These are phyloP conservation scores for Oryza coarctata DNA, from an alignment of 176 grass and related monocot species.

Conservation along the genomic window DNA sequence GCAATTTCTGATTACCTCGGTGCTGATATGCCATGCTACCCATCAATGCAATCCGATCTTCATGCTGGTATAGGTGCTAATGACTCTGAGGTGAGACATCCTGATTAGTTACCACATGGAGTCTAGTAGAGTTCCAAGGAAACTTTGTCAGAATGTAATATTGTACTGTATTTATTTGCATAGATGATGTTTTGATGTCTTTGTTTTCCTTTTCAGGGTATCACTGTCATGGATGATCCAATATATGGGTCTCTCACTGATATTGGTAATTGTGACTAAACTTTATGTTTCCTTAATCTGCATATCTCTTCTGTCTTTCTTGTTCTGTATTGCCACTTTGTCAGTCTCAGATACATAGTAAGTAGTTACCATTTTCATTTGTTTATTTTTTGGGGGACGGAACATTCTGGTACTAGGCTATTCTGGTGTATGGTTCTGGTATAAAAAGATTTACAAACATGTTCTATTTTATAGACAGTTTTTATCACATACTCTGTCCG, in stretches of 20 bases:
- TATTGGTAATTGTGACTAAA: conserved; percentile 50
- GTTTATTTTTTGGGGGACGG: background rate
- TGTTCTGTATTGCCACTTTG: background rate
- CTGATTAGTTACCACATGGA: background rate
- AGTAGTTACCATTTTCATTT: background rate
- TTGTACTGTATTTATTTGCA: conserved; percentile 18
- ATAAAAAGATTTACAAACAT: background rate
- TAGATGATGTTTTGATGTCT: conserved; percentile 25
- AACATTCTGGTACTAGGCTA: background rate
- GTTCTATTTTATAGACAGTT: background rate
- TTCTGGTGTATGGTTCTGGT: background rate
- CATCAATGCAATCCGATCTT: conserved; percentile 69
- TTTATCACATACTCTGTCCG: background rate
- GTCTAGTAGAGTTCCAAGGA: background rate
- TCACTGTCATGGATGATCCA: conserved; percentile 59
- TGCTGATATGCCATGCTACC: conserved; percentile 67
- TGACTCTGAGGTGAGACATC: conserved; percentile 33
- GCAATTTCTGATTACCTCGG: conserved; percentile 74
- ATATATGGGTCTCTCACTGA: conserved; percentile 78
- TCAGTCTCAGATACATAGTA: conserved; percentile 5
- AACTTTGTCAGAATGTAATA: background rate
- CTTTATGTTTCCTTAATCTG: conserved; percentile 1
- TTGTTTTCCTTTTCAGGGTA: conserved; percentile 46
- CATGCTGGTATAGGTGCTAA: conserved; percentile 54
- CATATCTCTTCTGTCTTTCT: background rate